These are phyloP conservation scores for Dictyostelium firmibasis DNA, from an alignment of 78 protist species.

Conservation along the genomic window DNA sequence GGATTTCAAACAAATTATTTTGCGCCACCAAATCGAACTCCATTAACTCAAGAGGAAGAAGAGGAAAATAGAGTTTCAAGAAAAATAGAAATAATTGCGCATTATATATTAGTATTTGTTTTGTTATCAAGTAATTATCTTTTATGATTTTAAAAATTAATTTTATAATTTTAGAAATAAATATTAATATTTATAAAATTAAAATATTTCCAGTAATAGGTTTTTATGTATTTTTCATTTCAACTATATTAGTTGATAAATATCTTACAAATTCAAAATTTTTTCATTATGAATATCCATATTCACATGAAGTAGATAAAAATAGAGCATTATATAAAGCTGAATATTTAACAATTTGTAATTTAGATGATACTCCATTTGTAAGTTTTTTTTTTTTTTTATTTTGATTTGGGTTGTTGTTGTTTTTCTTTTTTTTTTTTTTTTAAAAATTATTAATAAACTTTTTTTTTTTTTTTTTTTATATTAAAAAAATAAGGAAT, in stretches of 20 bases:
- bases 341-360: slow-evolving; percentile 19
- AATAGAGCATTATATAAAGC: not conserved
- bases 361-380: not conserved
- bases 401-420: too few relatives aligned
- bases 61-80: slow-evolving; percentile 8
- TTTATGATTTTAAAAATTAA: not conserved
- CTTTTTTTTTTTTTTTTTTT: not conserved
- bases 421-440: not conserved
- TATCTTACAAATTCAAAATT: not conserved
- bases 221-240: slow-evolving; percentile 30
- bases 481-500: not conserved
- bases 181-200: too few relatives aligned
- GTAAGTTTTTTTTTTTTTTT: not conserved
- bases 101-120: not conserved
- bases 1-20: slow-evolving; percentile 1
- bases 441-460: not conserved
- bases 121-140: not conserved
- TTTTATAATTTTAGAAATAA: too few relatives aligned
- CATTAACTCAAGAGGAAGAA: not conserved
- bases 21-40: not conserved
- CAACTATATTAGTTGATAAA: slow-evolving; percentile 12
- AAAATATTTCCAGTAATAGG: not conserved
- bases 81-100: not conserved
- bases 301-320: not conserved
- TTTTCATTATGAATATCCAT: not conserved